Evolutionary conservation across 192 early-diverging fungal species (phyloP).

Genomic region (Podila minutissima): DNA sequence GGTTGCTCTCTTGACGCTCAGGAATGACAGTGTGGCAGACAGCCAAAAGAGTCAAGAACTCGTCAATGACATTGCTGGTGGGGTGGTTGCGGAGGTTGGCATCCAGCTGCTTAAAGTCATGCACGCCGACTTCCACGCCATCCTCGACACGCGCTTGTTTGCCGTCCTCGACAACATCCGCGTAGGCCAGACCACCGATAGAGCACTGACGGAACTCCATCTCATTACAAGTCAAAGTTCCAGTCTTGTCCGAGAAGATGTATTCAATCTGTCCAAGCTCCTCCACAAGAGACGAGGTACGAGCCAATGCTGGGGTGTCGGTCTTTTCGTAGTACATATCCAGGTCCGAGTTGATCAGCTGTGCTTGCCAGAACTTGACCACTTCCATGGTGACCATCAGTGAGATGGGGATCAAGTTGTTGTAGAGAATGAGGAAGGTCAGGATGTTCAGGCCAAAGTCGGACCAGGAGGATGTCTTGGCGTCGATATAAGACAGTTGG

Average conservation of each 20-base stretch:
- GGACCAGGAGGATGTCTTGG: slow-evolving; percentile 16
- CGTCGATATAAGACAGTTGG: slow-evolving; percentile 25
- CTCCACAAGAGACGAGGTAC: slow-evolving; percentile 95
- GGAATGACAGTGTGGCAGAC: slow-evolving; percentile 99
- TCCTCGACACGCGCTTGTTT: slow-evolving; percentile 83
- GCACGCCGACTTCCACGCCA: slow-evolving; percentile 73
- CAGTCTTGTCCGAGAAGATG: slow-evolving; percentile 97
- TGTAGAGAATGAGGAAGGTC: slow-evolving; percentile 98
- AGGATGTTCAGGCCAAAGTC: slow-evolving; percentile 90
- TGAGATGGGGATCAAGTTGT: slow-evolving; percentile 98
- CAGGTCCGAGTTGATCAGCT: slow-evolving; percentile 90
- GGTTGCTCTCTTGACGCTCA: slow-evolving; percentile 65
- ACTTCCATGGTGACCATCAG: slow-evolving; percentile 99
- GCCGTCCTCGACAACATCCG: slow-evolving; percentile 88
- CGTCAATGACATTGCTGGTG: slow-evolving; percentile 76
- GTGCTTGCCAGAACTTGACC: slow-evolving; percentile 92
- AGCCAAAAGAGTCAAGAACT: slow-evolving; percentile 91
- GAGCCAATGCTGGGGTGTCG: slow-evolving; percentile 91
- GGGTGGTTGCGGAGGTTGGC: slow-evolving; percentile 68
- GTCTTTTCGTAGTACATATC: slow-evolving; percentile 97
- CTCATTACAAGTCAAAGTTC: slow-evolving; percentile 89
- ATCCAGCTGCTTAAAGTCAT: slow-evolving; percentile 69
- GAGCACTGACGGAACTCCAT: slow-evolving; percentile 92
- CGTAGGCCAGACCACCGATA: slow-evolving; percentile 92
- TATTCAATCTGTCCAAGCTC: slow-evolving; percentile 98